Evolutionary conservation across 306 rosid species (phyloP).

Genomic region (Quercus ilex): DNA sequence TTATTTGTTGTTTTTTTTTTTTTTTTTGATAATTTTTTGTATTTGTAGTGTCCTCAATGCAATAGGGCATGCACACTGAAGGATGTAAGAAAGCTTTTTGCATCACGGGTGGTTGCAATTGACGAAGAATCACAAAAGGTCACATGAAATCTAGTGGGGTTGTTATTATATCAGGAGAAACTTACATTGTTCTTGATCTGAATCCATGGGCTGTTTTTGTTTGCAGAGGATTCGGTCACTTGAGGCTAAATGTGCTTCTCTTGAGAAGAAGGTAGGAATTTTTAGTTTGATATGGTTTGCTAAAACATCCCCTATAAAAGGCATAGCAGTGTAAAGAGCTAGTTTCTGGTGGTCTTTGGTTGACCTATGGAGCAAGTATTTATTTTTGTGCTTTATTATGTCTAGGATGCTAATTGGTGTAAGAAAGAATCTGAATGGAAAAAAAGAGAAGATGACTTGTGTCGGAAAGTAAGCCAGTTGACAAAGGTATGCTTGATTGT

Average conservation of each 20-base stretch:
- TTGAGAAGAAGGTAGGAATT: conserved; percentile 60
- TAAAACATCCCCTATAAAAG: neutral
- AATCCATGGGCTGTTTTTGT: conserved; percentile 10
- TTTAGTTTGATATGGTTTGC: neutral
- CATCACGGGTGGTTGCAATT: conserved; percentile 49
- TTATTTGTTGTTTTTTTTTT: too few species aligned
- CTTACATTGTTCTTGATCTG: conserved; percentile 5
- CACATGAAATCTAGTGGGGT: neutral
- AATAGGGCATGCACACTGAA: conserved; percentile 60
- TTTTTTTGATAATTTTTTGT: too few species aligned
- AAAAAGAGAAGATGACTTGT: conserved; percentile 42
- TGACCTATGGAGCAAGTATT: conserved; percentile 8
- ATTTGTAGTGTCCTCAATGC: conserved; percentile 82
- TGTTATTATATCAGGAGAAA: neutral
- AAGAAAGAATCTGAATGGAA: conserved; percentile 61
- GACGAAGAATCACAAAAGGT: conserved; percentile 83
- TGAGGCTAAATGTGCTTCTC: conserved; percentile 64
- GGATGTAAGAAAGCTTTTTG: conserved; percentile 77
- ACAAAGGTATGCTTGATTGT: conserved; percentile 39
- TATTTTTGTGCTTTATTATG: neutral
- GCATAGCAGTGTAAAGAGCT: conserved; percentile 3
- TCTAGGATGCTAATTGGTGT: conserved; percentile 57
- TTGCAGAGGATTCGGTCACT: conserved; percentile 65
- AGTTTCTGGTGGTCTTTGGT: conserved; percentile 8
- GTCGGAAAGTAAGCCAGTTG: conserved; percentile 36